These are phyloP conservation scores for Cutaneotrichosporon cavernicola DNA, from an alignment of 1,284 basidiomycete genomes.

Conservation along the genomic window DNA sequence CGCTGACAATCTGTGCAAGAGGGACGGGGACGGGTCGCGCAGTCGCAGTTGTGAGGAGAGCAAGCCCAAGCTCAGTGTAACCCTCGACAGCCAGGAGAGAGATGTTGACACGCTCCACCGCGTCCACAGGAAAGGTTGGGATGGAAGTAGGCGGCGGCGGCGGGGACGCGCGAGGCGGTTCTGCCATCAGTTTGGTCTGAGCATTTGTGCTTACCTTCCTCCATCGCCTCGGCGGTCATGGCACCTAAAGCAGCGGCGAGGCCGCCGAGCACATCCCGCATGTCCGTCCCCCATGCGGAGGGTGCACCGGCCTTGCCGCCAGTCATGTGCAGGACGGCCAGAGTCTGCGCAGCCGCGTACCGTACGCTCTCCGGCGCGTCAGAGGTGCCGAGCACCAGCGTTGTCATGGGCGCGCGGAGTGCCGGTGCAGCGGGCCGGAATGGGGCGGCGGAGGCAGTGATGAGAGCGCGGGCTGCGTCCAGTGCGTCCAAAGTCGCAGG, in stretches of 20 bases:
- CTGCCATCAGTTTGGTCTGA: constrained; percentile 10
- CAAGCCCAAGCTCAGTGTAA: constrained; percentile 34
- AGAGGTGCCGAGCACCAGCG: constrained; percentile 33
- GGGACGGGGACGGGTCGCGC: constrained; percentile 71
- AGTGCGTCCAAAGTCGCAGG: constrained; percentile 31
- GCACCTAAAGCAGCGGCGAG: constrained; percentile 30
- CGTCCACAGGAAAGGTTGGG: constrained; percentile 35
- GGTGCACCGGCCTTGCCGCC: constrained; percentile 46
- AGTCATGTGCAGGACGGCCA: constrained; percentile 41
- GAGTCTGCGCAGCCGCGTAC: constrained; percentile 28
- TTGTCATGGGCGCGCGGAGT: constrained; percentile 32
- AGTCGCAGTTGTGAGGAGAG: constrained; percentile 58
- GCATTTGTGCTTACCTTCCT: constrained; percentile 23
- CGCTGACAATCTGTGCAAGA: constrained; percentile 57
- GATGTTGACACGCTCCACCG: constrained; percentile 25
- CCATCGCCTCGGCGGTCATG: constrained; percentile 40
- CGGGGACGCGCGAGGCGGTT: constrained; percentile 21
- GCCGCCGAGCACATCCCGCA: constrained; percentile 40
- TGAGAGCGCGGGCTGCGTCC: constrained; percentile 27
- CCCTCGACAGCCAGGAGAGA: constrained; percentile 38
- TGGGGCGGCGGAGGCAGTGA: constrained; percentile 42
- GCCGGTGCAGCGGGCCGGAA: constrained; percentile 41
- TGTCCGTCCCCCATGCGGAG: constrained; percentile 39
- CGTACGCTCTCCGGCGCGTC: constrained; percentile 13
- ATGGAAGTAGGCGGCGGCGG: constrained; percentile 14